Percentiles rank a stretch among this genome's conserved stretches.
These are phyloP conservation scores for Escallonia herrerae DNA, from an alignment of 129 eudicot species.

Conservation along the genomic window DNA sequence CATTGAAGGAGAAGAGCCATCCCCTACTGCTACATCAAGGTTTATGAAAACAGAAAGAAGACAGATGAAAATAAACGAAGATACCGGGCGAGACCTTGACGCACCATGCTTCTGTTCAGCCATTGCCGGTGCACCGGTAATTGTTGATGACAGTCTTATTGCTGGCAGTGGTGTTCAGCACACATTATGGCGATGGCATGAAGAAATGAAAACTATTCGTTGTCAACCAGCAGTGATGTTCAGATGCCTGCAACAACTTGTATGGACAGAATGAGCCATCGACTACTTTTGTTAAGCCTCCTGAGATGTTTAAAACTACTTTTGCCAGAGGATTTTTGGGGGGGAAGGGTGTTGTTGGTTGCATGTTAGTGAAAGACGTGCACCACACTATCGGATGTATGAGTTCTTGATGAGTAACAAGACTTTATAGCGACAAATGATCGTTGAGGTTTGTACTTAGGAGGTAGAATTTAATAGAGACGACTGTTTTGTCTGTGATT, in stretches of 20 bases:
- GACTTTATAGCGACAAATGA: neutral
- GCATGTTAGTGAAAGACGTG: conserved; percentile 28
- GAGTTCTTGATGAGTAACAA: neutral
- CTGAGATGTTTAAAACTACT: neutral
- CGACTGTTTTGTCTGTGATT: neutral
- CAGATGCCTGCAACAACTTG: too few species aligned
- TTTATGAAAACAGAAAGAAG: neutral
- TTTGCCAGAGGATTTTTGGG: neutral
- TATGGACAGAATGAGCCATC: too few species aligned
- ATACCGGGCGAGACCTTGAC: neutral
- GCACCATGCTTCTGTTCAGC: neutral
- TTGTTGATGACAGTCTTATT: neutral
- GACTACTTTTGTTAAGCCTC: too few species aligned
- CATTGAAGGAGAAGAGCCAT: conserved; percentile 11
- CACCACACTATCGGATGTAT: conserved; percentile 7
- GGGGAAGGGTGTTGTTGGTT: conserved; percentile 7
- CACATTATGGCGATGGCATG: conserved; percentile 7
- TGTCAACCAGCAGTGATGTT: neutral
- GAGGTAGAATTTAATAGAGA: too few species aligned
- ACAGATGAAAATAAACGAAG: neutral
- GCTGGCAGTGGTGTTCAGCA: neutral
- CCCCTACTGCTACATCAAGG: neutral
- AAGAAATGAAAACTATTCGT: conserved; percentile 2
- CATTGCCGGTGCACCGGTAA: neutral
- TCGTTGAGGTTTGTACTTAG: too few species aligned